A percentile compares a stretch with the other conserved stretches of the same genome.
Conservation (phyloP, 2,329 filamentous ascomycete genomes). For the Ophiostoma sp. region DNA sequence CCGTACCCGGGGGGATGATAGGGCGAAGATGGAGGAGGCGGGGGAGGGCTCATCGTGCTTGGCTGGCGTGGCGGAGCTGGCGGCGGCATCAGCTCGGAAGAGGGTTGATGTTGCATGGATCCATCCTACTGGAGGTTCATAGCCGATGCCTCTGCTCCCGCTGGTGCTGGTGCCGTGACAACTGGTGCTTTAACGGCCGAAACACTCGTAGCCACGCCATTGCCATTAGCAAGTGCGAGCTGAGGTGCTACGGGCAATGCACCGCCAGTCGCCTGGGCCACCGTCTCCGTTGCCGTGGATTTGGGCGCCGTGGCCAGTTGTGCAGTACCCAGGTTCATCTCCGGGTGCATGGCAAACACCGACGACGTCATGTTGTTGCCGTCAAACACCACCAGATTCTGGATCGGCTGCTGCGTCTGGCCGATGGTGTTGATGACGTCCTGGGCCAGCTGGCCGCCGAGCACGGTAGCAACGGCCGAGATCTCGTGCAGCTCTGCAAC, state of each 20-base stretch:
- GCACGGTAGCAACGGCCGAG: constrained; percentile 80
- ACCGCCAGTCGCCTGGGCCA: background rate
- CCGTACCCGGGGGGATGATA: background rate
- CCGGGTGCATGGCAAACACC: constrained; percentile 79
- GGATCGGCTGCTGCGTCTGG: constrained; percentile 87
- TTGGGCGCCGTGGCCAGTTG: constrained; percentile 9
- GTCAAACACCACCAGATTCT: constrained; percentile 92
- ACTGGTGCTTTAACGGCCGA: background rate
- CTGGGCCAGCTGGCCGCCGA: constrained; percentile 89
- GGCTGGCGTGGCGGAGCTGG: background rate
- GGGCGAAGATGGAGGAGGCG: background rate
- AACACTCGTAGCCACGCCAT: no score
- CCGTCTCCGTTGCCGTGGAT: constrained; percentile 3
- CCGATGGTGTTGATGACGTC: constrained; percentile 97
- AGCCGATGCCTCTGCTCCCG: background rate
- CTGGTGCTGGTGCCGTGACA: background rate
- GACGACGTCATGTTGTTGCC: constrained; percentile 75
- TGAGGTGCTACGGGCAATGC: background rate
- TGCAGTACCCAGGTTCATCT: constrained; percentile 19
- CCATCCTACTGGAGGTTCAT: background rate
- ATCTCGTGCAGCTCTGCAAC: constrained; percentile 71
- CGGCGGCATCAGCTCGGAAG: background rate
- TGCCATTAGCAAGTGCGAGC: background rate
- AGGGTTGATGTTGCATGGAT: background rate
- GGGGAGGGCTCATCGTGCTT: background rate